Conservation (phyloP, 148 eudicot genomes). For the Fallopia convolvulus region DNA sequence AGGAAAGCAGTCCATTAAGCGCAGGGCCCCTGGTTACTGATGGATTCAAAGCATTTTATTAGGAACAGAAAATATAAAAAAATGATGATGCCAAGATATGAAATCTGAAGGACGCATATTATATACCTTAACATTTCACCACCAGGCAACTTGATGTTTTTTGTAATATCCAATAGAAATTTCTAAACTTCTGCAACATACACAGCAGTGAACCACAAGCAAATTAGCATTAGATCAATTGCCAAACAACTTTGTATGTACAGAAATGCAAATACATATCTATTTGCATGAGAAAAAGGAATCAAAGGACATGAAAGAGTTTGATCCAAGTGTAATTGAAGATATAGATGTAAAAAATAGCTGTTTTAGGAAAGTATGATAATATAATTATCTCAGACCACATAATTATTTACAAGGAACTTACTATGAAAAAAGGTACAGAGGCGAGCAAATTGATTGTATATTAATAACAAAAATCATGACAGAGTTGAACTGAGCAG, state of each 20-base stretch:
- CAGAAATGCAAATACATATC: not conserved
- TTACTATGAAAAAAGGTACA: not conserved
- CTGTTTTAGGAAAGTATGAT: no score
- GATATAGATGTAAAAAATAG: no score
- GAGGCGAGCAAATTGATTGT: not conserved
- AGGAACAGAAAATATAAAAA: not conserved
- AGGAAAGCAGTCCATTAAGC: constrained; percentile 44
- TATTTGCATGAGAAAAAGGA: not conserved
- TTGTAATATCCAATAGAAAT: not conserved
- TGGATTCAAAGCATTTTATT: not conserved
- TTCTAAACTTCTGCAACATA: constrained; percentile 3
- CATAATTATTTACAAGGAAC: not conserved
- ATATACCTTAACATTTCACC: constrained; percentile 1
- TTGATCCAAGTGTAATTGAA: no score
- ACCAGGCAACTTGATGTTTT: not conserved
- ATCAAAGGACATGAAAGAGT: not conserved
- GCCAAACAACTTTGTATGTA: not conserved
- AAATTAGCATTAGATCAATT: not conserved
- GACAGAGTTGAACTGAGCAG: not conserved
- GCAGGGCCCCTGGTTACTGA: constrained; percentile 31
- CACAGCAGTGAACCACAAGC: not conserved
- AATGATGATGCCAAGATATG: not conserved
- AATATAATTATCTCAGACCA: not conserved
- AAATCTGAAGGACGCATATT: not conserved
- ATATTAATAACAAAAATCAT: not conserved